These are phyloP conservation scores for Cyclotella distinguenda DNA, from an alignment of 108 stramenopile species.

Conservation along the genomic window DNA sequence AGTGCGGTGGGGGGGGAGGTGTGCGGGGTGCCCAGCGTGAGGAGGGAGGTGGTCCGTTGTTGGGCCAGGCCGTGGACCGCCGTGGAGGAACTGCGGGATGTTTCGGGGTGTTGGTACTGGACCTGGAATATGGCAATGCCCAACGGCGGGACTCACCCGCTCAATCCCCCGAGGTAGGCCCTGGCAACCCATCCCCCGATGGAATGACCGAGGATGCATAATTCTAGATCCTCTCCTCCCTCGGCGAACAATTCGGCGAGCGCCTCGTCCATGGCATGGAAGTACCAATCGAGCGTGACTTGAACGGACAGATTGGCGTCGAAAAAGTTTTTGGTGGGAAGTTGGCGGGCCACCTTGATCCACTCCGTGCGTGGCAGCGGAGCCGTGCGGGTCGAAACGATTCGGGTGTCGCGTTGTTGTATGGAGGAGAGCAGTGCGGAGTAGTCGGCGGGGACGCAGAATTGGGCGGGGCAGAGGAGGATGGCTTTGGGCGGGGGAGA, in stretches of 20 bases:
- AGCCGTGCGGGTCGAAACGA: constrained; percentile 56
- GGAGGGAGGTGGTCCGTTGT: constrained; percentile 50
- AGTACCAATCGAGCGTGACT: constrained; percentile 75
- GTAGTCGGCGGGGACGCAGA: constrained; percentile 80
- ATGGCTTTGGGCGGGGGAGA: too few species aligned
- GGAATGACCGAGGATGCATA: constrained; percentile 69
- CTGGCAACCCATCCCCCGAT: constrained; percentile 85
- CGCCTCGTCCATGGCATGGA: constrained; percentile 66
- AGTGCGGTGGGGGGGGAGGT: constrained; percentile 59
- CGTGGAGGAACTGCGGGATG: constrained; percentile 47
- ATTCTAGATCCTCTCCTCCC: constrained; percentile 50
- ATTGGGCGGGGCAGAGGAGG: constrained; percentile 79
- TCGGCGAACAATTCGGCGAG: constrained; percentile 61
- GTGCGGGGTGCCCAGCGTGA: constrained; percentile 79
- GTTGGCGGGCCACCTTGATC: constrained; percentile 73
- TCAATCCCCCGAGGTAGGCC: constrained; percentile 69
- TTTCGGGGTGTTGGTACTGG: not conserved
- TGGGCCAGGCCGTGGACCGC: constrained; percentile 44
- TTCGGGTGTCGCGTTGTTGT: constrained; percentile 9
- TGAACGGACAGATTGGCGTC: constrained; percentile 60
- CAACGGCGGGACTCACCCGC: constrained; percentile 28
- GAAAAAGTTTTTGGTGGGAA: constrained; percentile 63
- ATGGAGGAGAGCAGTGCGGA: constrained; percentile 50
- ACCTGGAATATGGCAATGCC: not conserved
- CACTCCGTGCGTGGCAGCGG: constrained; percentile 77